phyloP scores from a whole-genome alignment of 2,329 filamentous ascomycete species.

The Hirsutella rhossiliensis region DNA sequence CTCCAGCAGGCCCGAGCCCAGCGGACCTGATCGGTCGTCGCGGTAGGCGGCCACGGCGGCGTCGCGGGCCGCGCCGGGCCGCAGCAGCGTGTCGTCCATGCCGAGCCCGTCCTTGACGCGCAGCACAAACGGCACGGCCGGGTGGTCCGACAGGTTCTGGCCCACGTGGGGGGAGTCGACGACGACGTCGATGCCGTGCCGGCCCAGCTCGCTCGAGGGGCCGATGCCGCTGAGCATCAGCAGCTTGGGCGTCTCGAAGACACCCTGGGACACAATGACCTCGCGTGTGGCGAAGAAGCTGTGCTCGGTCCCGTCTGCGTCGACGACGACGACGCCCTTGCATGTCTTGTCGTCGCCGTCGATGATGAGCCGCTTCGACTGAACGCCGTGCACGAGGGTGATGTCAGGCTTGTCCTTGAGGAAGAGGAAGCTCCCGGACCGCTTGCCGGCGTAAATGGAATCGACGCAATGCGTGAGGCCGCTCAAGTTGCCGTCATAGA shows the following conservation, averaged over 20 bases:
- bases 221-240: slow-evolving; percentile 55
- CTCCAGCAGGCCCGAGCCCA: slow-evolving; percentile 29
- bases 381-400: slow-evolving; percentile 32
- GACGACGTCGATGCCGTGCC: slow-evolving; percentile 39
- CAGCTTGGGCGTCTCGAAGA: slow-evolving; percentile 52
- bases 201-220: slow-evolving; percentile 35
- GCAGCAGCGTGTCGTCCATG: slow-evolving; percentile 28
- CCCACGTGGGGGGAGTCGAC: slow-evolving; percentile 50
- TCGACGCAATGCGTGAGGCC: slow-evolving; percentile 41
- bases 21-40: slow-evolving; percentile 23
- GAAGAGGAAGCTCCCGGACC: slow-evolving; percentile 38
- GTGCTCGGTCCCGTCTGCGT: slow-evolving; percentile 25
- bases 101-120: slow-evolving; percentile 27
- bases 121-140: slow-evolving; percentile 38
- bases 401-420: slow-evolving; percentile 42
- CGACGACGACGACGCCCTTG: slow-evolving; percentile 31
- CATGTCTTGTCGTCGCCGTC: slow-evolving; percentile 25
- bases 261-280: slow-evolving; percentile 36
- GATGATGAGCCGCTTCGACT: slow-evolving; percentile 42
- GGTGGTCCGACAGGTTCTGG: slow-evolving; percentile 51
- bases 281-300: slow-evolving; percentile 35
- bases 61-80: slow-evolving; percentile 20
- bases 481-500: slow-evolving; percentile 41
- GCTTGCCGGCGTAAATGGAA: slow-evolving; percentile 44
- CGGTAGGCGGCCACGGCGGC: slow-evolving; percentile 23